Evolutionary conservation across 2,329 filamentous ascomycete genomes (phyloP).

Genomic region (Paraconiothyrium sp.): DNA sequence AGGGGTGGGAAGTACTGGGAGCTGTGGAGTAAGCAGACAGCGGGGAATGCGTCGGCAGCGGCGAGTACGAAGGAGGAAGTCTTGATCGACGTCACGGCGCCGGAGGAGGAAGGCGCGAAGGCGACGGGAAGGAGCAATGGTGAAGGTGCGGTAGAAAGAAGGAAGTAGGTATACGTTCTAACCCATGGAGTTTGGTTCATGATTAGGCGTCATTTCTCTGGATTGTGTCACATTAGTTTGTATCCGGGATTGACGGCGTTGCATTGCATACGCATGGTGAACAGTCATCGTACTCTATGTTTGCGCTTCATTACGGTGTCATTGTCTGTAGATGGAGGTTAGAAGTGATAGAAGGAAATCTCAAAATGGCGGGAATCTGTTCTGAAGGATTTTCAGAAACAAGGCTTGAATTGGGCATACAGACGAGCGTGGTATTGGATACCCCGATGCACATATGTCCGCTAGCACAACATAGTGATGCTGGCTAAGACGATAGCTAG

Average conservation of each 20-base stretch:
- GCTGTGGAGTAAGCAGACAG: constrained; percentile 88
- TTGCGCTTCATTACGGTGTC: neutral
- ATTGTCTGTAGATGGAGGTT: neutral
- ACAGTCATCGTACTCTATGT: neutral
- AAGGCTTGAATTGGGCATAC: no score
- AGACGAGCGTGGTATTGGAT: no score
- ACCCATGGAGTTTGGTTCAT: constrained; percentile 16
- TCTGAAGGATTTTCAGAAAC: neutral
- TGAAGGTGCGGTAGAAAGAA: constrained; percentile 24
- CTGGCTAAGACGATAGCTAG: no score
- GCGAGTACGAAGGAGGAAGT: constrained; percentile 19
- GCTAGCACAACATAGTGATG: no score
- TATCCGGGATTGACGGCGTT: neutral
- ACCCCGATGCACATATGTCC: no score
- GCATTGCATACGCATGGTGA: neutral
- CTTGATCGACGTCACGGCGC: constrained; percentile 2
- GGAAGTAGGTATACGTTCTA: constrained; percentile 24
- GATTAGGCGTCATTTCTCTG: neutral
- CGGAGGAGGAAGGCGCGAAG: constrained; percentile 24
- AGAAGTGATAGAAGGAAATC: neutral
- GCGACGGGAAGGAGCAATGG: constrained; percentile 26
- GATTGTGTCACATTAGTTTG: neutral
- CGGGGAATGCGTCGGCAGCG: constrained; percentile 32
- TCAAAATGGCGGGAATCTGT: neutral
- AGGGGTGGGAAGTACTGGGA: constrained; percentile 77